Percentiles rank a stretch among this genome's conserved stretches.
Conservation (phyloP, 208 protist species). For the Novymonas esmeraldas region DNA sequence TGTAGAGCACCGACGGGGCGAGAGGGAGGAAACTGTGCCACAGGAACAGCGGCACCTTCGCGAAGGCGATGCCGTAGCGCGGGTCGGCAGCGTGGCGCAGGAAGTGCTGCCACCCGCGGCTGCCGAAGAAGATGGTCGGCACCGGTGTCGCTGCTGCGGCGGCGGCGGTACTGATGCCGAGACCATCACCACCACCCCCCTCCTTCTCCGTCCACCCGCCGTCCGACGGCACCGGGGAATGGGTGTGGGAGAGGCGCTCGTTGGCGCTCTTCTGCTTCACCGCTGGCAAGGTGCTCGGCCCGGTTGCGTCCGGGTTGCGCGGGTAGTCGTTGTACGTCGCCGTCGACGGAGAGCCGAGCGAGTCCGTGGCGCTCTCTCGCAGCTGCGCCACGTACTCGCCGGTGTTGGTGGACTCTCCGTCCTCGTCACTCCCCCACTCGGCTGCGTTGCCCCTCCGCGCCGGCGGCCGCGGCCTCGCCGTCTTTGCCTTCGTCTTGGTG, state of each 20-base stretch:
- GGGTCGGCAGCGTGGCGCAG: slow-evolving; percentile 41
- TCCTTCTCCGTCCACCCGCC: too few species aligned
- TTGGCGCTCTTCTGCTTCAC: not conserved
- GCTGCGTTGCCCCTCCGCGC: too few species aligned
- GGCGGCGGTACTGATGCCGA: not conserved
- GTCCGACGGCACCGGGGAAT: too few species aligned
- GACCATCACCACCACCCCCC: not conserved
- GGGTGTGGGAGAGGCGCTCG: not conserved
- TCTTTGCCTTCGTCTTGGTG: not conserved
- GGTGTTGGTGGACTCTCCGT: not conserved
- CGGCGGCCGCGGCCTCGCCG: too few species aligned
- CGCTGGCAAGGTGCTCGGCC: not conserved
- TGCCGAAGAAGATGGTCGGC: not conserved
- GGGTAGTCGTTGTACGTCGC: slow-evolving; percentile 7
- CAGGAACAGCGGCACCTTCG: slow-evolving; percentile 39
- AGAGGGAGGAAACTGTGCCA: slow-evolving; percentile 35
- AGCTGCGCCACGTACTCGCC: not conserved
- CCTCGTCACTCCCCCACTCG: not conserved
- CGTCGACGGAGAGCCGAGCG: slow-evolving; percentile 1
- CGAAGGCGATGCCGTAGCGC: slow-evolving; percentile 47
- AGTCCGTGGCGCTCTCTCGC: not conserved
- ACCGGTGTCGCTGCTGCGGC: not conserved
- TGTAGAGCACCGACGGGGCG: slow-evolving; percentile 43
- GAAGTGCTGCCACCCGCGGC: slow-evolving; percentile 36
- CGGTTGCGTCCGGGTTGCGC: slow-evolving; percentile 1